Conservation (phyloP, 2,329 filamentous ascomycete genomes). For the Sporothrix brasiliensis region DNA sequence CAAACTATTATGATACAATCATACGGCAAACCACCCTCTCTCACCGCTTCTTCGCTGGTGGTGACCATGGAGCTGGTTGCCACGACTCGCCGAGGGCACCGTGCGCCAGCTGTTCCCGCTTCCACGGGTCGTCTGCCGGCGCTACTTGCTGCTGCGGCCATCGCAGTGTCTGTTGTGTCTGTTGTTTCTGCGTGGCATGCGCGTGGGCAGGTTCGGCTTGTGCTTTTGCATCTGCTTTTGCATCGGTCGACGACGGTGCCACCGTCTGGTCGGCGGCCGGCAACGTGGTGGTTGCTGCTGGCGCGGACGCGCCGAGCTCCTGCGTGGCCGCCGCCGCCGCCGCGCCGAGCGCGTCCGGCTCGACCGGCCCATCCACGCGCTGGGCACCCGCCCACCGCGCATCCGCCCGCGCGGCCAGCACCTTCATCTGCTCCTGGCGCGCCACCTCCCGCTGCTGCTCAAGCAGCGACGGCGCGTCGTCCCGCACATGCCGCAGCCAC, state of each 20-base stretch:
- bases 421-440: constrained; percentile 57
- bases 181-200: not conserved
- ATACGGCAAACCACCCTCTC: not conserved
- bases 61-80: constrained; percentile 66
- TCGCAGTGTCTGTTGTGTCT: not conserved
- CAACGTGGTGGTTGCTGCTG: not conserved
- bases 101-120: constrained; percentile 45
- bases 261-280: not conserved
- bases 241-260: not conserved
- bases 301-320: constrained; percentile 31
- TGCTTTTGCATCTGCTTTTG: not conserved
- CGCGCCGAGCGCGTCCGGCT: constrained; percentile 23
- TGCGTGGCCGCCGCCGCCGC: constrained; percentile 22
- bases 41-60: constrained; percentile 42
- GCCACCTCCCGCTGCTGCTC: constrained; percentile 60
- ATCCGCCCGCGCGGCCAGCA: constrained; percentile 63
- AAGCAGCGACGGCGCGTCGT: constrained; percentile 55
- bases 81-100: constrained; percentile 65
- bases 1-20: not conserved
- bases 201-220: constrained; percentile 24
- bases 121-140: constrained; percentile 59
- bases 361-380: constrained; percentile 36
- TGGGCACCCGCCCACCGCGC: constrained; percentile 63
- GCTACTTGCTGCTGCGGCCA: constrained; percentile 22
- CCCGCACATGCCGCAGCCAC: constrained; percentile 66